Evolutionary conservation across 1,284 basidiomycete species (phyloP).

Genomic region (Austroboletus novae-zelandiae): DNA sequence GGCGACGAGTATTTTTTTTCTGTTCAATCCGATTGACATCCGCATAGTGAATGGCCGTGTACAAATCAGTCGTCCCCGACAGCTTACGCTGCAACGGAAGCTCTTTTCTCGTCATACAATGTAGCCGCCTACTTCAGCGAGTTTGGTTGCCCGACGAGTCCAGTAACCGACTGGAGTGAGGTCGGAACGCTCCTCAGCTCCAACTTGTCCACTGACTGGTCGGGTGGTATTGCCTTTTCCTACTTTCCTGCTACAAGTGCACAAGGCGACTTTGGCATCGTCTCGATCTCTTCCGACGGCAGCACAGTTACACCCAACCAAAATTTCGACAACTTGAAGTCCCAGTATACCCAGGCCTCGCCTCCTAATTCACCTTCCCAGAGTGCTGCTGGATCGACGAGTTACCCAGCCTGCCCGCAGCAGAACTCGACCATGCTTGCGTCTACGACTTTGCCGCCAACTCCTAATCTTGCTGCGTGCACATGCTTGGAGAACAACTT

Average conservation of each 20-base stretch:
- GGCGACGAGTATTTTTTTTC: constrained; percentile 26
- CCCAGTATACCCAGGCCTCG: constrained; percentile 58
- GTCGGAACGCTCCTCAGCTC: constrained; percentile 69
- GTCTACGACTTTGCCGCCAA: constrained; percentile 73
- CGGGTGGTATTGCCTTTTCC: constrained; percentile 86
- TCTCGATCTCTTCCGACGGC: constrained; percentile 65
- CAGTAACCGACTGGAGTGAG: constrained; percentile 80
- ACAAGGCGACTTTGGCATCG: constrained; percentile 80
- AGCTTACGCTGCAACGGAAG: constrained; percentile 55
- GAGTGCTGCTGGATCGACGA: constrained; percentile 49
- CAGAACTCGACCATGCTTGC: constrained; percentile 61
- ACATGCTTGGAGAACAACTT: constrained; percentile 68
- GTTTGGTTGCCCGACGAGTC: constrained; percentile 72
- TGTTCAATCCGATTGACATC: constrained; percentile 10
- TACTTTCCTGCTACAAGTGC: constrained; percentile 74
- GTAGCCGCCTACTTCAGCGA: constrained; percentile 90
- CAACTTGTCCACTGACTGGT: constrained; percentile 78
- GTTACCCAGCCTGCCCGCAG: constrained; percentile 65
- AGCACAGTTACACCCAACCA: constrained; percentile 56
- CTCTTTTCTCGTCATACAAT: constrained; percentile 64
- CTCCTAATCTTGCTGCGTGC: constrained; percentile 80
- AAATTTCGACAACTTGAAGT: constrained; percentile 70
- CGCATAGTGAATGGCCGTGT: constrained; percentile 62
- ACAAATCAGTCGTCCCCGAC: constrained; percentile 60
- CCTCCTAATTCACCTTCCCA: constrained; percentile 65